These are phyloP conservation scores for Pyrenophora teres DNA, from an alignment of 2,329 filamentous ascomycete species.

Conservation along the genomic window DNA sequence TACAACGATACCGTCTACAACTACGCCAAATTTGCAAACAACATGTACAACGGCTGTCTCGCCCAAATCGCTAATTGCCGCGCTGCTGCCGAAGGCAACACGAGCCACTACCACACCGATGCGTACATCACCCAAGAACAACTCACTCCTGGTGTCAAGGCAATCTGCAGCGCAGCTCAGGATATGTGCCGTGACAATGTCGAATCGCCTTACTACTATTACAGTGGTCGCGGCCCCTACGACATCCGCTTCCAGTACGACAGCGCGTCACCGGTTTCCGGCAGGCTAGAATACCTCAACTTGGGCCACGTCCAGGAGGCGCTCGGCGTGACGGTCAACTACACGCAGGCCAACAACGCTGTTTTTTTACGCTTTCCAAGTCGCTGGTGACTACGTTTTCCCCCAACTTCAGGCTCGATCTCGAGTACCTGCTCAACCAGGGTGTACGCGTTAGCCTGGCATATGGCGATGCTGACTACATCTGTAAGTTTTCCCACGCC, in stretches of 20 bases:
- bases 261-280: constrained; percentile 62
- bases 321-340: constrained; percentile 67
- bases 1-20: constrained; percentile 64
- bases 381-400: constrained; percentile 62
- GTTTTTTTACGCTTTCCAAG: constrained; percentile 59
- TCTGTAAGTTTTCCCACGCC: constrained; percentile 36
- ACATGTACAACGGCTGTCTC: constrained; percentile 55
- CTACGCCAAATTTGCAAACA: constrained; percentile 62
- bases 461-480: constrained; percentile 46
- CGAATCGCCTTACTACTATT: constrained; percentile 61
- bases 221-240: constrained; percentile 61
- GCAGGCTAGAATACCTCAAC: constrained; percentile 62
- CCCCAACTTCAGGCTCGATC: constrained; percentile 58
- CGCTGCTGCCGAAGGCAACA: constrained; percentile 46
- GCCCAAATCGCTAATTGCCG: constrained; percentile 58
- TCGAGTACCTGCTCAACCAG: constrained; percentile 49
- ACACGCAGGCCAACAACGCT: constrained; percentile 53
- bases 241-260: constrained; percentile 53
- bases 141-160: constrained; percentile 39
- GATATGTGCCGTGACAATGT: constrained; percentile 63
- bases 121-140: constrained; percentile 21
- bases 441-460: constrained; percentile 46
- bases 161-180: constrained; percentile 59
- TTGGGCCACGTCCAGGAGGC: constrained; percentile 60
- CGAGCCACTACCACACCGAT: constrained; percentile 25